Evolutionary conservation across 2,329 filamentous ascomycete species (phyloP), one percentile per base, ranked within the genome.

Genomic region (Lithohypha guttulata): DNA sequence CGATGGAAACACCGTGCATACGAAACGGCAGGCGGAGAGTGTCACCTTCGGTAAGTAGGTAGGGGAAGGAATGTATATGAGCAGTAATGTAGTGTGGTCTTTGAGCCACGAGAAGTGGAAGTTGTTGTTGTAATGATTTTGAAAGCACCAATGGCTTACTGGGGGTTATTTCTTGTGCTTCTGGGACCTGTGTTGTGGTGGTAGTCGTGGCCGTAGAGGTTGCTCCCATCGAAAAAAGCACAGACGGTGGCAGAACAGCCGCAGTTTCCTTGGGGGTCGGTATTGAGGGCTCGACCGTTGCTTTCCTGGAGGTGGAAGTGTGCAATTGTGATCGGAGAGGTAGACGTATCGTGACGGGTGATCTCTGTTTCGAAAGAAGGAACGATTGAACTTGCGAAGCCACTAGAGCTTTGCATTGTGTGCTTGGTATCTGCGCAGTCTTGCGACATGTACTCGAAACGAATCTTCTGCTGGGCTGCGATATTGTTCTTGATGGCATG

Each of bases 21-120:
- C 73, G 73, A 66, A 87, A 87, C 4, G 84, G 84, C 37, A 91
- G 75, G 23, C 82, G 81, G 35, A 91, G 61, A 43, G 71, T 68
- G 63, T 91, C 84, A 50, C 84, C 84, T 30, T 70, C 66, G 0
- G 65, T 69, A 35, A 69, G 53, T 17, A 69, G 60, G 53, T 66
- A 69, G n/a, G 66, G 65, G n/a, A 61, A 59, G 3, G 61, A 60
- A 49, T 69, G 66, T 20, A 69, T 51, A 50, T 69, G 64, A 8
- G 64, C 61, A 18, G 60, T 59, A 27, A 69, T 58, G 52, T 68
- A 69, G 55, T 68, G 64, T 17, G 64, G 62, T 25, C 55, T 51
- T 49, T 69, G 66, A 30, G 58, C 53, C 28, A 54, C 53, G 36
- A 69, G 61, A 39, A 61, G 53, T 6, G 66, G 65, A 22, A 69